Evolutionary conservation across 257 asterid genomes (phyloP), one percentile per base, ranked within the genome.

Genomic region (Rubia yunnanensis): DNA sequence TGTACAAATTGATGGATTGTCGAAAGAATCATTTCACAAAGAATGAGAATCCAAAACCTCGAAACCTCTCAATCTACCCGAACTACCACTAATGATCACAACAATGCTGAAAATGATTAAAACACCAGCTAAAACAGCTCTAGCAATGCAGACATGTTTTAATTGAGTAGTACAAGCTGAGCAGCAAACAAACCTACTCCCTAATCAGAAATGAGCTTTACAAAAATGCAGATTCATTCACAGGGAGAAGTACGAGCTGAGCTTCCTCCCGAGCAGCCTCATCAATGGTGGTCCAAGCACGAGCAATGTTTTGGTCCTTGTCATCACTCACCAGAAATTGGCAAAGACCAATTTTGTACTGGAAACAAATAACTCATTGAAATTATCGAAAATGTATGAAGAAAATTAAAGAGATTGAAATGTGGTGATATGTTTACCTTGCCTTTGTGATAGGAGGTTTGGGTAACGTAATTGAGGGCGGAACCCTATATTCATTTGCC

Each of bases 261-360:
- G 91, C 95, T 72, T 92, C 96, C 70, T 73, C 79, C 39, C 23
- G 73, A 24, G 95, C 91, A 67, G 95, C 95, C 49, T 79, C 85
- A 68, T 76, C 80, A 41, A 86, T 86, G 26, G 83, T 83, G 67
- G 73, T 59, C 50, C 86, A 84, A 72, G 91, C 92, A 78, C 78
- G 86, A 57, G 77, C 85, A 64, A 86, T 85, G 75, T 86, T 86
- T 62, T 69, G 74, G 53, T 79, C 91, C 81, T 89, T 86, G 77
- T 89, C 85, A 20, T 73, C 70, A 30, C 83, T 81, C 38, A 89
- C 96, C 2, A 75, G 78, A 73, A 89, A 81, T 77, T 86, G 96
- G 77, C 96, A 89, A 61, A 89, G 95, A 46, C 88, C 92, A 44
- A 89, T 84, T 69, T 89, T 86, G 82, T 86, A 89, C 96, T 89